Evolutionary conservation across 1,284 basidiomycete genomes (phyloP).

Genomic region (Porodaedalea pini): DNA sequence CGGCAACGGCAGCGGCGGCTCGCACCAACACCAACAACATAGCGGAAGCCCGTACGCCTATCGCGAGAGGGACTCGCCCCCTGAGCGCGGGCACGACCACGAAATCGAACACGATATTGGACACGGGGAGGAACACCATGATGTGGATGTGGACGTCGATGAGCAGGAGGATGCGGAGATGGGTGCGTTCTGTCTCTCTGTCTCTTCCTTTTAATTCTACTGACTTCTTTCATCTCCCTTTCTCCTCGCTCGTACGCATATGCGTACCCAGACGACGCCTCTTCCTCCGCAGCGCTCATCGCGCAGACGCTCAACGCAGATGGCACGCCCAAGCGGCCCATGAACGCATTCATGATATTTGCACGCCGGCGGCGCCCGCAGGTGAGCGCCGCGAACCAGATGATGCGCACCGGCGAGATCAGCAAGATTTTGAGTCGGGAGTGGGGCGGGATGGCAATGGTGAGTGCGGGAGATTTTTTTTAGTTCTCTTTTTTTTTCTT

Average conservation of each 20-base stretch:
- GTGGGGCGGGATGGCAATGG: conserved; percentile 72
- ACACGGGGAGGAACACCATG: neutral
- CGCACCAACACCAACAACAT: neutral
- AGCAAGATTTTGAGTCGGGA: conserved; percentile 79
- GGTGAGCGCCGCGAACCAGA: conserved; percentile 75
- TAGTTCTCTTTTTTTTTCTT: too few relatives aligned
- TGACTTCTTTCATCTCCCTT: neutral
- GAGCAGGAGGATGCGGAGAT: neutral
- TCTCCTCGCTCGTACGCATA: neutral
- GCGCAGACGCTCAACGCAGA: conserved; percentile 77
- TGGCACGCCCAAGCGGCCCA: conserved; percentile 80
- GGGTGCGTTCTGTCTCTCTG: neutral
- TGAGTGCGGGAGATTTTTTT: conserved; percentile 31
- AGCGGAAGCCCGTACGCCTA: neutral
- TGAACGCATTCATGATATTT: conserved; percentile 91
- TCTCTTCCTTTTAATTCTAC: neutral
- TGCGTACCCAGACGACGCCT: neutral
- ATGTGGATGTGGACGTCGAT: neutral
- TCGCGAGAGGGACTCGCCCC: neutral
- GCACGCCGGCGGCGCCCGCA: conserved; percentile 76
- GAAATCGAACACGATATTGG: neutral
- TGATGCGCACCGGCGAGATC: conserved; percentile 82
- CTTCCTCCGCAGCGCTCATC: conserved; percentile 44
- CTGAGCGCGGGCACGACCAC: neutral
- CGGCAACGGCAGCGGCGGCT: conserved; percentile 4